Base-by-base conservation (phyloP, 176 grass and related monocot genomes). In the Neostapfia colusana region DNA sequence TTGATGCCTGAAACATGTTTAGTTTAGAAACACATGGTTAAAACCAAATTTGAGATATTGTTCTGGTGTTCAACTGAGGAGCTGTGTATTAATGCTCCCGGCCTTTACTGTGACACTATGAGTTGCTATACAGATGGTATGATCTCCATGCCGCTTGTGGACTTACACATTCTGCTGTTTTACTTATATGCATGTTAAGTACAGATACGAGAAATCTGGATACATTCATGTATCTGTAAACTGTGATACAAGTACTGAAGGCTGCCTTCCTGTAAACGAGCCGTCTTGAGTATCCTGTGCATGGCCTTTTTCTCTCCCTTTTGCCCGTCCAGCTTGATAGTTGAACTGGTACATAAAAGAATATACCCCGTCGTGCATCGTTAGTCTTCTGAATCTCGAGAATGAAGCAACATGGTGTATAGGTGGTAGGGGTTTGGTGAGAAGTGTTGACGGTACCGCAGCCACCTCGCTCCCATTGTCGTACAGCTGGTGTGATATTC, bases 1-100 rank as follows among this genome's bases (percentile, higher is more conserved):
- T 13, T 42, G 35, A 31, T 50, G 10, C 18, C 45, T 28, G 41
- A 56, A 51, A 71, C 15, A 42, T 63, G 56, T 51, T 48, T 45
- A 54, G 45, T 77, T 61, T 40, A 31, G 21, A 77, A 58, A 61
- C 35, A 38, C 68, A 76, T n/a, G 16, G 16, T 38, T 73, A n/a
- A 60, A 31, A 50, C 14, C 73, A 7, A 58, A 7, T 60, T 40
- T 27, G 27, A 74, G 17, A 69, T 59, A 3, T 28, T 69, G 9
- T 59, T 75, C 26, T 7, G 41, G 25, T 76, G 56, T 75, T 75
- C 38, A 42, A 7, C 8, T 23, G 43, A 13, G 55, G 13, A 25
- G 36, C 37, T 49, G 16, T 17, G 35, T 11, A 14, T 16, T 45
- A 42, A 41, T 15, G 23, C 45, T 34, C 37, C 11, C 10, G 4